These are phyloP conservation scores for Astathelohania contejeani DNA, from an alignment of 371 early-diverging fungal species.

Conservation along the genomic window DNA sequence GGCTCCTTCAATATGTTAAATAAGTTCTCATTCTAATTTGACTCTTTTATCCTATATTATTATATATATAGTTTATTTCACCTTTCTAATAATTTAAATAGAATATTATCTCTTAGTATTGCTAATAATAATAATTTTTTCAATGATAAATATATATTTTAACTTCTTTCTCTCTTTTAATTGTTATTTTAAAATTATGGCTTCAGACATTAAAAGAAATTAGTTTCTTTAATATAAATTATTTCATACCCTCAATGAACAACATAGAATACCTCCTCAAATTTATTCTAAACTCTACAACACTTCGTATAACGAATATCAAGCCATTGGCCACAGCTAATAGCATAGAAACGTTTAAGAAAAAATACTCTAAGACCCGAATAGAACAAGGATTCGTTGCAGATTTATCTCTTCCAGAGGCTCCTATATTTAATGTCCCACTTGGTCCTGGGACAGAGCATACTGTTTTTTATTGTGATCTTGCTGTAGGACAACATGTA, in stretches of 20 bases:
- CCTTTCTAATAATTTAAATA: too few relatives aligned
- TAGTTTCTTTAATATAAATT: too few relatives aligned
- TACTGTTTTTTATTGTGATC: slow-evolving; percentile 47
- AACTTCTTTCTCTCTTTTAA: too few relatives aligned
- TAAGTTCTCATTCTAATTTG: too few relatives aligned
- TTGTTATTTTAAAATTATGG: too few relatives aligned
- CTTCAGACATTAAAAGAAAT: too few relatives aligned
- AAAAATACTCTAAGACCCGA: background rate
- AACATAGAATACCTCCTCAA: background rate
- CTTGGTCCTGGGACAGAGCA: slow-evolving; percentile 23
- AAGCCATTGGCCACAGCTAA: background rate
- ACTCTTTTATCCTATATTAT: too few relatives aligned
- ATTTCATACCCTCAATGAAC: background rate
- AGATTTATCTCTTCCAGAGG: background rate
- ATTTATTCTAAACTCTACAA: background rate
- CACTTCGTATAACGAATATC: background rate
- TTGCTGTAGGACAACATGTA: slow-evolving; percentile 48
- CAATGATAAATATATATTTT: too few relatives aligned
- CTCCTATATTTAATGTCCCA: background rate
- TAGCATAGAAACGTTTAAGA: background rate
- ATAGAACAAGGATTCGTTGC: background rate
- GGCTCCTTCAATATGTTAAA: too few relatives aligned
- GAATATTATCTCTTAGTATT: too few relatives aligned
- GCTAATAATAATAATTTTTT: too few relatives aligned
- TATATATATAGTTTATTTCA: too few relatives aligned